Conservation (phyloP, 2,329 filamentous ascomycete genomes). For the Verticillium nonalfalfae region DNA sequence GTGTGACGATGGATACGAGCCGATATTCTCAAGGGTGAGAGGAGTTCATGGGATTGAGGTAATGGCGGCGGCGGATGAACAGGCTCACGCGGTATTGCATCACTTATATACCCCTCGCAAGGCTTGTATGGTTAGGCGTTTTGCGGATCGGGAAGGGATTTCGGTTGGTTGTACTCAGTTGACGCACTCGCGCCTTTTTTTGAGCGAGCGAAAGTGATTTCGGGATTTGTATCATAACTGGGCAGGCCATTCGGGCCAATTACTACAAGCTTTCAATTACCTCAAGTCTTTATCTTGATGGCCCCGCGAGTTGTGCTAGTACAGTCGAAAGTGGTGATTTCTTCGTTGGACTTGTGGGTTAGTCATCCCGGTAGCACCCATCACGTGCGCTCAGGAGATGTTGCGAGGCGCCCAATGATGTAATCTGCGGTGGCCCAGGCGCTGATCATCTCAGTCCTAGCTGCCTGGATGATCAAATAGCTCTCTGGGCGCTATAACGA, state of each 20-base stretch:
- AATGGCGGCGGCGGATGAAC: neutral
- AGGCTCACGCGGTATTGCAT: neutral
- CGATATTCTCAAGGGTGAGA: neutral
- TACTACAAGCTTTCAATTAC: neutral
- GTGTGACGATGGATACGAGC: neutral
- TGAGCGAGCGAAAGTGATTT: neutral
- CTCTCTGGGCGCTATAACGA: neutral
- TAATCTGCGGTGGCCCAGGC: neutral
- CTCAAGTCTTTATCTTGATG: neutral
- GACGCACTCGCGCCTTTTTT: neutral
- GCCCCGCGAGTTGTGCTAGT: too few relatives aligned
- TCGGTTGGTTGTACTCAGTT: neutral
- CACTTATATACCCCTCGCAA: neutral
- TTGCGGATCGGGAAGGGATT: neutral
- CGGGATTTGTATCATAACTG: neutral
- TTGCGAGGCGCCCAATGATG: slow-evolving; percentile 1
- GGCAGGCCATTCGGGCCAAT: neutral
- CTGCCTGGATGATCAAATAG: neutral
- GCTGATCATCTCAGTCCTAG: neutral
- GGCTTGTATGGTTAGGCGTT: neutral
- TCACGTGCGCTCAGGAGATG: neutral
- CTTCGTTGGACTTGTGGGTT: neutral
- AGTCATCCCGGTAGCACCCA: neutral
- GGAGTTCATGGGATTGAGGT: neutral
- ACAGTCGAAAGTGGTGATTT: neutral